Conservation (phyloP, 208 protist genomes). For the Acanthamoeba castellanii region DNA sequence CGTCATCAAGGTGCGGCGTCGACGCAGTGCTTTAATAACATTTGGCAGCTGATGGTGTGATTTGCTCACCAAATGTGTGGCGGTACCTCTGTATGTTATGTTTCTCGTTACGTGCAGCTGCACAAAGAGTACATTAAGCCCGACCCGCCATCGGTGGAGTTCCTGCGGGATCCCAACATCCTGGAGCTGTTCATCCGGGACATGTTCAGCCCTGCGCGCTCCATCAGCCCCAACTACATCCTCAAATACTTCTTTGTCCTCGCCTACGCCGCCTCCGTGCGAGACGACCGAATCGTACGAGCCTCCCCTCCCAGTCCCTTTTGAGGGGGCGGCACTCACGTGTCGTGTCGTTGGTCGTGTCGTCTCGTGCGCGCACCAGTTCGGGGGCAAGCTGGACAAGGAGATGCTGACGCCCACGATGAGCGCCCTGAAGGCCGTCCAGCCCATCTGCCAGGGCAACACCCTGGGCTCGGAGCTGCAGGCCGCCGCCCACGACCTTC, state of each 20-base stretch:
- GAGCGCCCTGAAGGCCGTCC: constrained; percentile 57
- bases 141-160: constrained; percentile 64
- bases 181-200: constrained; percentile 69
- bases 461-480: constrained; percentile 67
- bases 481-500: constrained; percentile 55
- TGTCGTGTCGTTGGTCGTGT: neutral
- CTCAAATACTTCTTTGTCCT: constrained; percentile 70
- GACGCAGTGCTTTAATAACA: no score
- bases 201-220: constrained; percentile 43
- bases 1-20: constrained; percentile 28
- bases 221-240: neutral
- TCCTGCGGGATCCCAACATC: constrained; percentile 63
- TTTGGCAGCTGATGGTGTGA: neutral
- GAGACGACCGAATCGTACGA: constrained; percentile 16
- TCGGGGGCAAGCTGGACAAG: constrained; percentile 44
- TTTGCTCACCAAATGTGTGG: neutral
- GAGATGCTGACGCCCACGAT: constrained; percentile 18
- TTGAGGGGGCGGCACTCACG: neutral
- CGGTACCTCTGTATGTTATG: neutral
- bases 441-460: constrained; percentile 69
- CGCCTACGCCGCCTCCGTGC: constrained; percentile 35
- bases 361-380: neutral
- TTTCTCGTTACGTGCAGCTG: neutral
- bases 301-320: neutral
- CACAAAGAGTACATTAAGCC: constrained; percentile 68